phyloP scores from a whole-genome alignment of 192 early-diverging fungal genomes.

The Tieghemiomyces parasiticus region DNA sequence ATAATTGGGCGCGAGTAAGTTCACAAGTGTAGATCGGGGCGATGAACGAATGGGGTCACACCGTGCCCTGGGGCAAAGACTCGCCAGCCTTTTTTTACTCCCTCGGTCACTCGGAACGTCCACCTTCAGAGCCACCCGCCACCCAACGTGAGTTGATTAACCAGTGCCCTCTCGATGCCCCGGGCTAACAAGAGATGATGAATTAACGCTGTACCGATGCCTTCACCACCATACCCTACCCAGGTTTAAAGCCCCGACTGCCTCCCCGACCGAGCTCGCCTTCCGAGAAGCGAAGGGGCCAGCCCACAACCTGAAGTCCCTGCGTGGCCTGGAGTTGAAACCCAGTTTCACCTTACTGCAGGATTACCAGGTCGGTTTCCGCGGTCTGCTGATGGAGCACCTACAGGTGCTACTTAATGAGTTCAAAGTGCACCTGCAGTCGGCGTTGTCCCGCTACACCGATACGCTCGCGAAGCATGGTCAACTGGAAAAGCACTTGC shows the following conservation, averaged over 20 bases:
- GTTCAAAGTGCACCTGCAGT: slow-evolving; percentile 13
- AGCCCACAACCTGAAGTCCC: neutral
- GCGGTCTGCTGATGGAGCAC: slow-evolving; percentile 2
- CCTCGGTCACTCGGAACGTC: too few species aligned
- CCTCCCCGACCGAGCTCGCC: neutral
- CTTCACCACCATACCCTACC: neutral
- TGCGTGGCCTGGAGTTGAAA: neutral
- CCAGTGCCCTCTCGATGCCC: neutral
- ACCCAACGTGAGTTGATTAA: too few species aligned
- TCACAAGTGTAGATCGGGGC: too few species aligned
- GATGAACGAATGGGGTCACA: too few species aligned
- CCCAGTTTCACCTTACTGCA: neutral
- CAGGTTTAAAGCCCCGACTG: neutral
- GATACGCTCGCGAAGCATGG: slow-evolving; percentile 19
- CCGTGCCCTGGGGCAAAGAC: too few species aligned
- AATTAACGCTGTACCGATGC: neutral
- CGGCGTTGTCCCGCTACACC: slow-evolving; percentile 17
- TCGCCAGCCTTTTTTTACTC: too few species aligned
- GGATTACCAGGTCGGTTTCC: neutral
- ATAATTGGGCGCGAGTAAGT: too few species aligned
- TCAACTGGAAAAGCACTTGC: slow-evolving; percentile 21
- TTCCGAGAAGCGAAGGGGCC: neutral
- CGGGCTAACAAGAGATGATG: neutral
- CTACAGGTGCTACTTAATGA: slow-evolving; percentile 15
- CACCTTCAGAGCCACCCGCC: too few species aligned